Percentiles rank a stretch among this genome's conserved stretches.
phyloP scores from a whole-genome alignment of 148 eudicot species.

The Linanthus parryae region DNA sequence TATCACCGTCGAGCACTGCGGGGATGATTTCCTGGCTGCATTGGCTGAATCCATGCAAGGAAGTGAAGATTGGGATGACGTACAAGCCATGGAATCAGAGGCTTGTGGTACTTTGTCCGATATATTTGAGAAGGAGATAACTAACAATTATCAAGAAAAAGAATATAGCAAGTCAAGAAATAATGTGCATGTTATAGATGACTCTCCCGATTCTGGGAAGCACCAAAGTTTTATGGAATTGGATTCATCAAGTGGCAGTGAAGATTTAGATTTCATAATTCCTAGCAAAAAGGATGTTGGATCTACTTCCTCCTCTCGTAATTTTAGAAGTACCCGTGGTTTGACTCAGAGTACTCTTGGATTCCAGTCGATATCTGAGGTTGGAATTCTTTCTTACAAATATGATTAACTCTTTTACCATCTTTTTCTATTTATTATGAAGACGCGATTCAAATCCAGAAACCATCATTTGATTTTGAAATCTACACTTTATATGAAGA shows the following conservation, averaged over 20 bases:
- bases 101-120: slow-evolving; percentile 73
- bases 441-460: not conserved
- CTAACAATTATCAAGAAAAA: slow-evolving; percentile 22
- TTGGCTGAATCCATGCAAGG: slow-evolving; percentile 82
- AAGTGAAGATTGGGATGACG: slow-evolving; percentile 93
- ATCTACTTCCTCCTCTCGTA: slow-evolving; percentile 21
- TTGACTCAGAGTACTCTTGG: slow-evolving; percentile 10
- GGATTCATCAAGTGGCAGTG: slow-evolving; percentile 72
- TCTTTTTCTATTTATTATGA: not conserved
- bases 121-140: slow-evolving; percentile 42
- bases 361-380: slow-evolving; percentile 28
- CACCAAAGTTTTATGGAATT: slow-evolving; percentile 33
- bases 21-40: slow-evolving; percentile 86
- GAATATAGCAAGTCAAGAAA: slow-evolving; percentile 19
- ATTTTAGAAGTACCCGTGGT: slow-evolving; percentile 9
- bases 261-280: slow-evolving; percentile 29
- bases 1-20: slow-evolving; percentile 87
- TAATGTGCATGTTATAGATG: slow-evolving; percentile 32
- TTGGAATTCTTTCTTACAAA: slow-evolving; percentile 14
- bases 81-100: slow-evolving; percentile 85
- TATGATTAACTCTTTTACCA: not conserved
- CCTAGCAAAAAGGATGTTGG: slow-evolving; percentile 14
- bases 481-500: too few relatives aligned
- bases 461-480: too few relatives aligned
- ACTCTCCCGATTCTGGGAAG: slow-evolving; percentile 34